Base-by-base conservation (phyloP, 106 monocot species). In the Allium cepa region DNA sequence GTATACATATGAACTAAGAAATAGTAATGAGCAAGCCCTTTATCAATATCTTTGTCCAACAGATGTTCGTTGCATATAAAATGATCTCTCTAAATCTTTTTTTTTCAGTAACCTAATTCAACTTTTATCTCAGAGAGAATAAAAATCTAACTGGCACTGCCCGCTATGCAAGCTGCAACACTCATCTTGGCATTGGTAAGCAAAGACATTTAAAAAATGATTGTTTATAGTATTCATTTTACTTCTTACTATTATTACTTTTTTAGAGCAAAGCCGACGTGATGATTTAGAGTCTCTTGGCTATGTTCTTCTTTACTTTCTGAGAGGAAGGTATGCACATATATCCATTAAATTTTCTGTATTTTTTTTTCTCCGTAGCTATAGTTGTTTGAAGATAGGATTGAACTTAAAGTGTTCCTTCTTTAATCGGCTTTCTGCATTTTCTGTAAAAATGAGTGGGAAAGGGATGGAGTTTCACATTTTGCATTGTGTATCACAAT, bases 201-300 rank as follows among this genome's bases (percentile, higher is more conserved):
- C 56, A 15, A 6, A 15, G 46, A 14, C 1, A 46, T 11, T 15
- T 69, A 9, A 9, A 51, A 50, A 17, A 36, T 50, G 45, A 26
- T 16, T 45, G 51, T 67, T 56, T 69, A 46, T 27, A 46, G 46
- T 16, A 14, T 9, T n/a, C 7, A 46, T 56, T 56, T 50, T 56
- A 36, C 53, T 56, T 36, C 16, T 14, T 11, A 27, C 50, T 72
- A 28, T 52, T 22, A 2, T 18, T 15, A 52, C 62, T 72, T 53
- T 71, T 26, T n/a, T 67, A 97, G 96, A 97, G 72, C 96, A 97
- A 92, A 97, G 96, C 76, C 81, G 96, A 28, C 70, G 96, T 18
- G 96, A 97, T 87, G 96, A 97, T 81, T 79, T 97, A 80, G 92
- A 92, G 69, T 97, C 96, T 10, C 88, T 97, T 76, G 96, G 96